These are phyloP conservation scores for Aspergillus glaucus DNA, from an alignment of 2,329 filamentous ascomycete genomes.

Conservation along the genomic window DNA sequence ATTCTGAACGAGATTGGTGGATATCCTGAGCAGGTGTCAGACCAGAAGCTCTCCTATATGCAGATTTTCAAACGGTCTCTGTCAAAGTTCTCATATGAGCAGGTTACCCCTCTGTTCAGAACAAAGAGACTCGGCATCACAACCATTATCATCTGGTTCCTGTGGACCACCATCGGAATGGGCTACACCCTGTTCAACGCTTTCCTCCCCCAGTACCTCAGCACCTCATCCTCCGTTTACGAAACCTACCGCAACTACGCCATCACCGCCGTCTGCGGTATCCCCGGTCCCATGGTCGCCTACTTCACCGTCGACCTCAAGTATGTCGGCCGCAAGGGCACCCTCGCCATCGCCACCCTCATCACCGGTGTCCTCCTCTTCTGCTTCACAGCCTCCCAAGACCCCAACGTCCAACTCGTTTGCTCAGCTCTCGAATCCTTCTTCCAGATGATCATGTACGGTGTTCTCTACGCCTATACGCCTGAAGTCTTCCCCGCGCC, in stretches of 20 bases:
- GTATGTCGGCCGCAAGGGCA: slow-evolving; percentile 54
- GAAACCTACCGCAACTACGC: slow-evolving; percentile 70
- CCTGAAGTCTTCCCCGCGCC: slow-evolving; percentile 51
- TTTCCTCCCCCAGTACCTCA: slow-evolving; percentile 78
- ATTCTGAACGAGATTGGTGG: slow-evolving; percentile 51
- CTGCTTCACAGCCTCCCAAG: slow-evolving; percentile 47
- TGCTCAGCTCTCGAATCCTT: slow-evolving; percentile 48
- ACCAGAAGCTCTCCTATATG: slow-evolving; percentile 33
- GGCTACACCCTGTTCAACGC: slow-evolving; percentile 84
- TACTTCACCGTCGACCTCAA: slow-evolving; percentile 67
- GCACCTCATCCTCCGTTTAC: slow-evolving; percentile 45
- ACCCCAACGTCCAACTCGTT: slow-evolving; percentile 44
- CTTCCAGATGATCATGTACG: slow-evolving; percentile 51
- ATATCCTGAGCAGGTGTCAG: slow-evolving; percentile 34
- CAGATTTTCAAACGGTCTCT: slow-evolving; percentile 56
- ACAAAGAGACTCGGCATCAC: slow-evolving; percentile 42
- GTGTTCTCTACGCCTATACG: slow-evolving; percentile 50
- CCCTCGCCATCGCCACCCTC: slow-evolving; percentile 48
- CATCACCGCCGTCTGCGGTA: slow-evolving; percentile 69
- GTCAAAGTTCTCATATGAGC: slow-evolving; percentile 59
- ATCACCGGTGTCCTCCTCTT: slow-evolving; percentile 51
- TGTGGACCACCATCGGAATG: slow-evolving; percentile 78
- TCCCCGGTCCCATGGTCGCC: slow-evolving; percentile 70
- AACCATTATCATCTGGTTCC: slow-evolving; percentile 62
- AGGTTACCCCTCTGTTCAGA: slow-evolving; percentile 58